Conservation (phyloP, 306 rosid genomes). For the Quercus aquifolioides region DNA sequence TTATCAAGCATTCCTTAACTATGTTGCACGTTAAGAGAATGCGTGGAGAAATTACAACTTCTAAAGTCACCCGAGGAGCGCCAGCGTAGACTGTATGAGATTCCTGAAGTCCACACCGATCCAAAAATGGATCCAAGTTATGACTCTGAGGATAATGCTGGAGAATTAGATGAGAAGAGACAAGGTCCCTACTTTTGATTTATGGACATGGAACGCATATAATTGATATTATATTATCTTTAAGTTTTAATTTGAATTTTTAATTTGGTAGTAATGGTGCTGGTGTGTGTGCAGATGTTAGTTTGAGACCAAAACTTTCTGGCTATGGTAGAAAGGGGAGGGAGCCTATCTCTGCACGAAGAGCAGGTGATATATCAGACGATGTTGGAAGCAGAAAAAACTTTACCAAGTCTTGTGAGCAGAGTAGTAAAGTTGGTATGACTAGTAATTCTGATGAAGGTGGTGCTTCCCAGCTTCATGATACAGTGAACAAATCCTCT, state of each 20-base stretch:
- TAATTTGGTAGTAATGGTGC: constrained; percentile 32
- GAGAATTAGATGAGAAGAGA: constrained; percentile 46
- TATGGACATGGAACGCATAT: constrained; percentile 3
- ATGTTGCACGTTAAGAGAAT: constrained; percentile 60
- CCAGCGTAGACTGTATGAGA: constrained; percentile 60
- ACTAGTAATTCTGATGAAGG: neutral
- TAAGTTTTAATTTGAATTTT: constrained; percentile 19
- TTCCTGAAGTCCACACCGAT: constrained; percentile 69
- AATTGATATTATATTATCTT: constrained; percentile 3
- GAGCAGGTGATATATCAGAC: constrained; percentile 29
- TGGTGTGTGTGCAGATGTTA: constrained; percentile 57
- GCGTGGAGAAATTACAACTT: constrained; percentile 68
- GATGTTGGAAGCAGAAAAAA: constrained; percentile 34
- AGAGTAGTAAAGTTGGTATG: constrained; percentile 22
- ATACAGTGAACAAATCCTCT: constrained; percentile 10
- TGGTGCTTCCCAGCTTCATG: neutral
- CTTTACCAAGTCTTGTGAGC: constrained; percentile 32
- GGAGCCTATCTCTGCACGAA: constrained; percentile 39
- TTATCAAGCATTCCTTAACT: constrained; percentile 62
- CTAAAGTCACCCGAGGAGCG: constrained; percentile 70
- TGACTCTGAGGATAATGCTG: constrained; percentile 59
- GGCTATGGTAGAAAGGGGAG: constrained; percentile 42
- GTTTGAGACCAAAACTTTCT: constrained; percentile 32
- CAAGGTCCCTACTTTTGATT: constrained; percentile 52
- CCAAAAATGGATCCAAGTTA: constrained; percentile 67